These are phyloP conservation scores for Dactylonectria estremocensis DNA, from an alignment of 2,329 filamentous ascomycete species.

Conservation along the genomic window DNA sequence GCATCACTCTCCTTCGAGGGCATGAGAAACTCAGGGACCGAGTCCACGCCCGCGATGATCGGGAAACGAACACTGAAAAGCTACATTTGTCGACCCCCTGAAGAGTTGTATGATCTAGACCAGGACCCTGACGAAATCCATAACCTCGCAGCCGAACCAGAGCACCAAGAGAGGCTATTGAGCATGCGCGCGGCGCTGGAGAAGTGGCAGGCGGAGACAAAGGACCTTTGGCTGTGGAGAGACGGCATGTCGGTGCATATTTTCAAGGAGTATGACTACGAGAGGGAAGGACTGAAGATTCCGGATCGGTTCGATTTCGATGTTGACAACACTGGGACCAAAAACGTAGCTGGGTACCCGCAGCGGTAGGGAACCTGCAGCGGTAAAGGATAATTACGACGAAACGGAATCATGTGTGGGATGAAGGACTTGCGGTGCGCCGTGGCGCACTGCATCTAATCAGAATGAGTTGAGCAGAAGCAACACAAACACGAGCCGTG, in stretches of 20 bases:
- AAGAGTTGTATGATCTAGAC: conserved; percentile 64
- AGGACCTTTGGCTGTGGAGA: conserved; percentile 50
- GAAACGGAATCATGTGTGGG: conserved; percentile 15
- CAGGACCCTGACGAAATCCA: conserved; percentile 61
- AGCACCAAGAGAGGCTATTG: conserved; percentile 50
- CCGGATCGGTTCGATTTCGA: conserved; percentile 51
- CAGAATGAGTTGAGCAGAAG: not conserved
- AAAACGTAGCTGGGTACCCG: conserved; percentile 29
- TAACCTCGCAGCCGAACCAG: conserved; percentile 53
- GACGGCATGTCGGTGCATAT: conserved; percentile 46
- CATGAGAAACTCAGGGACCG: conserved; percentile 55
- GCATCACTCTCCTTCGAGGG: conserved; percentile 60
- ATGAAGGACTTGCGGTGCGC: conserved; percentile 5
- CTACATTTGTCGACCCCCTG: conserved; percentile 61
- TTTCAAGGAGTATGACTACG: conserved; percentile 42
- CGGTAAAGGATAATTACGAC: conserved; percentile 20
- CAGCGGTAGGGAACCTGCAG: conserved; percentile 26
- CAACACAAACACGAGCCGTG: not conserved
- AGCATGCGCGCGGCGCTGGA: conserved; percentile 50
- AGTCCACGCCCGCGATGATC: conserved; percentile 42
- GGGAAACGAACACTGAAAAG: conserved; percentile 57
- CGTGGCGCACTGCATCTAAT: not conserved
- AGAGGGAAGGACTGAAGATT: conserved; percentile 45
- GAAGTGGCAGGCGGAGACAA: conserved; percentile 48
- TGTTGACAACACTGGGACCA: conserved; percentile 34